Evolutionary conservation across 2,329 filamentous ascomycete species (phyloP).

Genomic region (Pseudogymnoascus sp.): DNA sequence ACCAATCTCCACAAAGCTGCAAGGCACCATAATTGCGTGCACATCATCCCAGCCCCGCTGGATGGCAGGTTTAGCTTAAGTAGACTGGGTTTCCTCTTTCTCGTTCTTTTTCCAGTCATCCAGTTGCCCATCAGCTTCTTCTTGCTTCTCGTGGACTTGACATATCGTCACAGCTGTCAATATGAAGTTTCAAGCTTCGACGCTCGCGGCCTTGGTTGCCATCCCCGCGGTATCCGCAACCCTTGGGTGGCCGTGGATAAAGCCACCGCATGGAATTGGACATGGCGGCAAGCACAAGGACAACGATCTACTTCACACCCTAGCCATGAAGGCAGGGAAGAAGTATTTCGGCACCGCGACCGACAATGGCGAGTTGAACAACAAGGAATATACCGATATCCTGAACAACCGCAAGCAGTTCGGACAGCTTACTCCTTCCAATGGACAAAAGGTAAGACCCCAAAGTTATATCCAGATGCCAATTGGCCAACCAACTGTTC

Average conservation of each 20-base stretch:
- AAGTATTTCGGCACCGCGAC: constrained; percentile 51
- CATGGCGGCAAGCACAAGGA: not conserved
- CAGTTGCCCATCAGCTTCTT: not conserved
- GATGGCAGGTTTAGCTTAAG: not conserved
- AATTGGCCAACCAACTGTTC: not conserved
- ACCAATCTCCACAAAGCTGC: constrained; percentile 3
- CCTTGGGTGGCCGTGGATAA: not conserved
- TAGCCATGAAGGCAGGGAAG: constrained; percentile 47
- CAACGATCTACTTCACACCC: constrained; percentile 18
- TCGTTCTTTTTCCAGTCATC: not conserved
- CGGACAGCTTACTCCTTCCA: constrained; percentile 56
- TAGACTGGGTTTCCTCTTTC: not conserved
- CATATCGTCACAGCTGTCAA: not conserved
- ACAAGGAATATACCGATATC: constrained; percentile 47
- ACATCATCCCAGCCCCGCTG: not conserved
- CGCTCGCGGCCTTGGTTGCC: constrained; percentile 10
- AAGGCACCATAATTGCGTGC: not conserved
- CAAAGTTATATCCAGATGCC: constrained; percentile 27
- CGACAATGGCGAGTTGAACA: constrained; percentile 44
- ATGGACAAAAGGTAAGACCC: constrained; percentile 42
- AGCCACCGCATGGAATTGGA: not conserved
- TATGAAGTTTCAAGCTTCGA: constrained; percentile 16
- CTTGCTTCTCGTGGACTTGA: not conserved
- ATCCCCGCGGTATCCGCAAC: constrained; percentile 11
- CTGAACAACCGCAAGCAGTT: constrained; percentile 49